Conservation (phyloP, 768 basidiomycete genomes). For the Russula sp. region DNA sequence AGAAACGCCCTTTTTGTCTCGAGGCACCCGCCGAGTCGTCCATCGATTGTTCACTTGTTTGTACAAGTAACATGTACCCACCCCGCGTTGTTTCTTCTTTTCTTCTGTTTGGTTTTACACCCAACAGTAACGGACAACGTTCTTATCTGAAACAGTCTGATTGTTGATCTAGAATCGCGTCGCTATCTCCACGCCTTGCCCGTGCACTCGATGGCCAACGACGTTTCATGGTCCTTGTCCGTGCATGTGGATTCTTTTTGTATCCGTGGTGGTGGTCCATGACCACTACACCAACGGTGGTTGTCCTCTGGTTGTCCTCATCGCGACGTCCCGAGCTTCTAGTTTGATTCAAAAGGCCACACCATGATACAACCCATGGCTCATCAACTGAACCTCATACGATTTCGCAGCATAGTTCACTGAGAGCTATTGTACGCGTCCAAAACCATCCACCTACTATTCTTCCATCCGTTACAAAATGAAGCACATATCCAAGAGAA, state of each 20-base stretch:
- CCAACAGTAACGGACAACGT: background rate
- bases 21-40: background rate
- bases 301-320: background rate
- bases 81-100: background rate
- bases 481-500: background rate
- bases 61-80: background rate
- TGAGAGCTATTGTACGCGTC: background rate
- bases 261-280: background rate
- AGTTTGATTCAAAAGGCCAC: constrained; percentile 17
- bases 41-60: background rate
- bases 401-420: background rate
- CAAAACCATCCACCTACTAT: background rate
- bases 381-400: background rate
- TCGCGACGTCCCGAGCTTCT: constrained; percentile 10
- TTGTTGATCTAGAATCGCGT: background rate
- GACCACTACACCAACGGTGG: background rate
- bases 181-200: background rate
- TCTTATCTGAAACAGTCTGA: background rate
- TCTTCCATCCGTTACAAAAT: background rate
- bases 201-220: background rate
- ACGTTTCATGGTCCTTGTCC: background rate
- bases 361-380: background rate
- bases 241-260: background rate
- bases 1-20: too few relatives aligned
- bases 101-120: too few relatives aligned